Conservation (phyloP, 148 eudicot genomes). For the Persicaria maculosa region DNA sequence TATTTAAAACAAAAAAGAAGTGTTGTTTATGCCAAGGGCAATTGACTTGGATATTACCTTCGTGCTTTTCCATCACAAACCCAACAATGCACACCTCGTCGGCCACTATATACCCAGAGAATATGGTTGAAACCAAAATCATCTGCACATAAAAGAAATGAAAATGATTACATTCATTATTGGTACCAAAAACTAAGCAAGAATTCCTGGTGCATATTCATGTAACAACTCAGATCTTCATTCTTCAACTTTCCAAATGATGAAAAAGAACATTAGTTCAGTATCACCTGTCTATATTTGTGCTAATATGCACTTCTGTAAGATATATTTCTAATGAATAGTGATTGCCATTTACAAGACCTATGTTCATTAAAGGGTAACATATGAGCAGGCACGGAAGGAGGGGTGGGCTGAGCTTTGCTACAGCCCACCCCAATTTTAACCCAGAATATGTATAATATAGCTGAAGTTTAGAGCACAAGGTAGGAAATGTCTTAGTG, state of each 20-base stretch:
- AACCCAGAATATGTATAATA: no score
- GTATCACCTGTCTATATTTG: background rate
- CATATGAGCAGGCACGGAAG: no score
- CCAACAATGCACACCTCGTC: conserved; percentile 99
- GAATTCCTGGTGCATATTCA: background rate
- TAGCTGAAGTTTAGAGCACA: no score
- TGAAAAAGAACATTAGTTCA: background rate
- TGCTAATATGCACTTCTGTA: background rate
- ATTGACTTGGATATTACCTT: conserved; percentile 37
- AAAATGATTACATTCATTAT: background rate
- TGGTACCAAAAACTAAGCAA: background rate
- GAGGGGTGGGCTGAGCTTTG: no score
- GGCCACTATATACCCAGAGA: conserved; percentile 94
- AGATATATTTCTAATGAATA: background rate
- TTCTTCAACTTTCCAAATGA: background rate
- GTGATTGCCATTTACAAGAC: background rate
- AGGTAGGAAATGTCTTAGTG: no score
- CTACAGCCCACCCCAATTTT: no score
- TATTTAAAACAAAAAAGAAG: background rate
- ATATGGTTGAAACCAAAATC: conserved; percentile 94
- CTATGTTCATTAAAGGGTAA: background rate
- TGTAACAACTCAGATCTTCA: conserved; percentile 1
- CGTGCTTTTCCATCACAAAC: conserved; percentile 97
- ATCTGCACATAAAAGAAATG: conserved; percentile 33
- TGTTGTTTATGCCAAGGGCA: background rate